Conservation (phyloP, 2,329 filamentous ascomycete species). For the Diaporthe helianthi region DNA sequence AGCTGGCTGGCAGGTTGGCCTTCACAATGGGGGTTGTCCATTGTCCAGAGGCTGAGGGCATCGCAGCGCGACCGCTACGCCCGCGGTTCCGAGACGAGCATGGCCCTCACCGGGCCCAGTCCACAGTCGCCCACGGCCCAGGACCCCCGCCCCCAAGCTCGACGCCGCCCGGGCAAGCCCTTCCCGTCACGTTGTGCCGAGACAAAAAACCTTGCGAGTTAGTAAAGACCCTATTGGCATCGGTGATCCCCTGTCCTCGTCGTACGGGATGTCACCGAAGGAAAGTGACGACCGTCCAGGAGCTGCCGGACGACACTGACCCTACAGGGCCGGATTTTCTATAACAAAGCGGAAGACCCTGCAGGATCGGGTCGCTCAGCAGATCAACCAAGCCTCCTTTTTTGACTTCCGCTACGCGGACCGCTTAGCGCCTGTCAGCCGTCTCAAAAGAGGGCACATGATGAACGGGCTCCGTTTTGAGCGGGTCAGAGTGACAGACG, state of each 20-base stretch:
- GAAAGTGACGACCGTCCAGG: background rate
- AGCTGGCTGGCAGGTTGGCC: background rate
- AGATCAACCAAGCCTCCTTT: conserved; percentile 33
- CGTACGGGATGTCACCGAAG: conserved; percentile 30
- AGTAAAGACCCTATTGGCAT: conserved; percentile 21
- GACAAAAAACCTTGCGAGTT: conserved; percentile 20
- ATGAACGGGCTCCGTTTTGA: conserved; percentile 30
- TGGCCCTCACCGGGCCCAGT: conserved; percentile 10
- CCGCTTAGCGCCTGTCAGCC: conserved; percentile 34
- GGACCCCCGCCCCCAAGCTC: conserved; percentile 1
- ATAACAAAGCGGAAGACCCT: conserved; percentile 30
- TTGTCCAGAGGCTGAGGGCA: background rate
- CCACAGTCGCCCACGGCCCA: background rate
- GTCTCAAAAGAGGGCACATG: conserved; percentile 33
- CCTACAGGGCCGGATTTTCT: conserved; percentile 23
- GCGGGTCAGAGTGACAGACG: conserved; percentile 32
- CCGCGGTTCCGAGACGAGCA: conserved; percentile 20
- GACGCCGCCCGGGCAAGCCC: conserved; percentile 12
- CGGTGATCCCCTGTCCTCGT: conserved; percentile 19
- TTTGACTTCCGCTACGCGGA: conserved; percentile 31
- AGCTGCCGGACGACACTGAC: conserved; percentile 34
- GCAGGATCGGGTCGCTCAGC: conserved; percentile 32
- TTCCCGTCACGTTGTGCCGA: conserved; percentile 28
- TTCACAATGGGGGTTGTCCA: background rate
- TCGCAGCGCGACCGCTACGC: conserved; percentile 14